Conservation (phyloP, 2,329 filamentous ascomycete genomes). For the Penicillium thymicola region DNA sequence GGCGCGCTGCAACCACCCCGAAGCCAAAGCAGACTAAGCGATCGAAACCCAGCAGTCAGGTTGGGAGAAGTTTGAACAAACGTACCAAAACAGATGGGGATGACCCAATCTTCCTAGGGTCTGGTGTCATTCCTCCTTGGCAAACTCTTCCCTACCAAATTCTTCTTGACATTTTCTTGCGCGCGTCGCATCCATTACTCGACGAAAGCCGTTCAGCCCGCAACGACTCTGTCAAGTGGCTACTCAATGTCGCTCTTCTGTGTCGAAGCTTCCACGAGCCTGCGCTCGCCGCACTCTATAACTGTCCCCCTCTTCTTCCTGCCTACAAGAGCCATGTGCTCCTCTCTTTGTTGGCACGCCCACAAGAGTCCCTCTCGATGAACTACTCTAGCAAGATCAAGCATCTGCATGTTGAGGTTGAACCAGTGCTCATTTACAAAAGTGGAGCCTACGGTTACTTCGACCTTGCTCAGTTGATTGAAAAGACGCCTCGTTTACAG, state of each 20-base stretch:
- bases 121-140: conserved; percentile 54
- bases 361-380: conserved; percentile 49
- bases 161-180: conserved; percentile 66
- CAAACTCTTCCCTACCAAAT: conserved; percentile 64
- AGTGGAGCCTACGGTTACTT: conserved; percentile 54
- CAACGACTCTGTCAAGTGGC: conserved; percentile 50
- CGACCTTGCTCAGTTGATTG: conserved; percentile 58
- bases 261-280: conserved; percentile 68
- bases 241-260: conserved; percentile 60
- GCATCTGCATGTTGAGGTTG: conserved; percentile 66
- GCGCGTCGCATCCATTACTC: conserved; percentile 59
- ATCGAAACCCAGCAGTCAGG: conserved; percentile 11
- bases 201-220: conserved; percentile 30
- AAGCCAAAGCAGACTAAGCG: conserved; percentile 9
- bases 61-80: conserved; percentile 25
- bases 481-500: conserved; percentile 62
- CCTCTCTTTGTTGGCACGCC: conserved; percentile 54
- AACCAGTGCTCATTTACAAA: conserved; percentile 52
- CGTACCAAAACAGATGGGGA: conserved; percentile 21
- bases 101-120: conserved; percentile 17
- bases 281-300: conserved; percentile 69
- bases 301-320: conserved; percentile 61
- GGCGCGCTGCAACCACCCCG: conserved; percentile 8
- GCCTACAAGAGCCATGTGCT: conserved; percentile 49
- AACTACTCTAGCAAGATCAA: conserved; percentile 72